phyloP scores from a whole-genome alignment of 257 asterid species.

The Oldenlandia corymbosa region DNA sequence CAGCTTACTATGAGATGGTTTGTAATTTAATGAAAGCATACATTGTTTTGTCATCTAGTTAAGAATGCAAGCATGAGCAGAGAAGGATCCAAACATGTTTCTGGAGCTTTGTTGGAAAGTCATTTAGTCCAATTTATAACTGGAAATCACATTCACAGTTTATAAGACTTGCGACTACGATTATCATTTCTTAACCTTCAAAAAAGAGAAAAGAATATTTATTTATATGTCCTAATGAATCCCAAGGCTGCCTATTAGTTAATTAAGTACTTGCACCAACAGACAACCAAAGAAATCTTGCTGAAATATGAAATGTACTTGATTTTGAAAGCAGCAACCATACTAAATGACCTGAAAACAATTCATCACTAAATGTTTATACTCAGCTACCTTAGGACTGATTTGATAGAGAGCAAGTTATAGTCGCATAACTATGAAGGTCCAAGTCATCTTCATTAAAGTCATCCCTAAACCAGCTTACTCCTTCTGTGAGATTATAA shows the following conservation, averaged over 20 bases:
- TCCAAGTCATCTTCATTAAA: background rate
- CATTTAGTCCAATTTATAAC: too few relatives aligned
- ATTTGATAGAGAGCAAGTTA: background rate
- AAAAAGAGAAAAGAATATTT: too few relatives aligned
- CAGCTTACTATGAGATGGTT: too few relatives aligned
- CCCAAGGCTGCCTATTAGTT: background rate
- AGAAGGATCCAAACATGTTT: background rate
- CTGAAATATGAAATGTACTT: background rate
- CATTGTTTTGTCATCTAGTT: too few relatives aligned
- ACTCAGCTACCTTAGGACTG: background rate
- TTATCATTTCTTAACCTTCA: background rate
- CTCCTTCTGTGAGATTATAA: too few relatives aligned
- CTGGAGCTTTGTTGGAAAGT: background rate
- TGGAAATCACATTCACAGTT: background rate
- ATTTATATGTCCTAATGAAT: background rate
- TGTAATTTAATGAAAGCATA: too few relatives aligned
- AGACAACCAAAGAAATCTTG: background rate
- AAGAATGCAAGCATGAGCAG: background rate
- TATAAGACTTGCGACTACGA: background rate
- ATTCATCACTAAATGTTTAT: background rate
- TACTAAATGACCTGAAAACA: background rate
- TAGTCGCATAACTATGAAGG: background rate
- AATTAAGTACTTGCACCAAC: background rate
- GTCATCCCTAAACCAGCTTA: background rate
- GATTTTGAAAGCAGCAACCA: background rate